Conservation (phyloP, 345 rosid species). For the Draba incana region DNA sequence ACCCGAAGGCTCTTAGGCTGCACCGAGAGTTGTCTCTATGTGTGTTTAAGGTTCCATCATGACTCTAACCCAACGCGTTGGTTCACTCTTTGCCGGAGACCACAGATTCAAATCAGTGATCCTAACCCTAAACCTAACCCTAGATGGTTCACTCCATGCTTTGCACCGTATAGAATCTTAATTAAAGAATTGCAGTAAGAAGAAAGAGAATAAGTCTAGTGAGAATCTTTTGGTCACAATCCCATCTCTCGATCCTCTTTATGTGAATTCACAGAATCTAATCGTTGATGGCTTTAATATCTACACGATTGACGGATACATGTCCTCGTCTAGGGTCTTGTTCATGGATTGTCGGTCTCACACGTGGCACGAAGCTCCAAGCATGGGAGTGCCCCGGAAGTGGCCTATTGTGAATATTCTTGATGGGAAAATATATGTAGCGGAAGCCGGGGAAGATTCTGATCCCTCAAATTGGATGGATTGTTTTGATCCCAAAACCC, state of each 20-base stretch:
- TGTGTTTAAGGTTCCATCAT: slow-evolving; percentile 51
- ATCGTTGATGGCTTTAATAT: slow-evolving; percentile 39
- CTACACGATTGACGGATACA: slow-evolving; percentile 55
- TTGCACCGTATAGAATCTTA: no score
- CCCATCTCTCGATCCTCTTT: no score
- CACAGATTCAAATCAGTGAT: no score
- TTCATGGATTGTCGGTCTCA: slow-evolving; percentile 65
- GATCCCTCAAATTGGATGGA: slow-evolving; percentile 63
- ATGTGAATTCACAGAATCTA: no score
- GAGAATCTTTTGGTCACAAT: no score
- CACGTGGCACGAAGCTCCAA: slow-evolving; percentile 54
- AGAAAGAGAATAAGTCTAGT: not conserved
- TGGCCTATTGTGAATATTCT: slow-evolving; percentile 54
- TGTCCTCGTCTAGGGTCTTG: slow-evolving; percentile 55
- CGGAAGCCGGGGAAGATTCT: slow-evolving; percentile 58
- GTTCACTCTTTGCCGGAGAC: no score
- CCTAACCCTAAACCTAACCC: no score
- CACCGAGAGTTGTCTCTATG: slow-evolving; percentile 53
- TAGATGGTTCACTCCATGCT: slow-evolving; percentile 48
- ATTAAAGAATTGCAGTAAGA: no score
- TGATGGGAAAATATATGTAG: slow-evolving; percentile 54
- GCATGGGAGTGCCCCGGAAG: slow-evolving; percentile 52
- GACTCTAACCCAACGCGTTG: slow-evolving; percentile 1
- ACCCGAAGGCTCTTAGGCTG: slow-evolving; percentile 40
- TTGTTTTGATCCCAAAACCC: slow-evolving; percentile 47